Evolutionary conservation across 345 rosid species (phyloP), one percentile per base, ranked within the genome.

Genomic region (Chamaenerion angustifolium): DNA sequence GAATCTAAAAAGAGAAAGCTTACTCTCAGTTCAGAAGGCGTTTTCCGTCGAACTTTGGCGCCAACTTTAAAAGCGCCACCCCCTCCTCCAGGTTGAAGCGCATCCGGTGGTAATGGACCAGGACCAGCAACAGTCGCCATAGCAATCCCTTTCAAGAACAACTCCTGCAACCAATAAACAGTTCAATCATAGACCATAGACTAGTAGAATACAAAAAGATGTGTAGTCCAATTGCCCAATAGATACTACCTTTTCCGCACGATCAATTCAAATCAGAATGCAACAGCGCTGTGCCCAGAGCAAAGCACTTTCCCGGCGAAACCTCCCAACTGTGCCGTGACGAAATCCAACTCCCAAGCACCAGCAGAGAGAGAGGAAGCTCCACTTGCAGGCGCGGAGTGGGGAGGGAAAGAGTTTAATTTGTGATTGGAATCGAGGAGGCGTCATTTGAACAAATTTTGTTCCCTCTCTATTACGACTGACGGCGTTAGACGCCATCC

Each of bases 21-120:
- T 78, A 81, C 97, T 63, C 97, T 74, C 7, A 90, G 81, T 62
- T 90, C 94, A 10, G 83, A 72, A 1, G 95, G 97, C 12, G 95
- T 89, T 80, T 82, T 83, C 63, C 95, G 68, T 67, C 79, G 81
- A 45, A 67, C 53, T 52, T 67, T 67, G 15, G 69, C 41, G 27
- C 56, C 78, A 51, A 64, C 57, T 21, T 68, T 78, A 16, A 70
- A 45, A 47, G 75, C 67, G 41, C 65, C 73, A 17, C 59, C 58
- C 4, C 59, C 51, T 8, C 54, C 61, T 42, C 62, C 56, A 6
- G 62, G 59, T 64, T 71, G 83, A 59, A 70, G 70, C 45, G 83
- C 65, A 45, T 23, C 64, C 10, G 72, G 61, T 51, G 65, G 65
- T 48, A 76, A 60, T n/a, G 74, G 45, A 64, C 76, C 69, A 45